Base-by-base conservation (phyloP, 2,329 filamentous ascomycete species). In the Diaporthe sp. region DNA sequence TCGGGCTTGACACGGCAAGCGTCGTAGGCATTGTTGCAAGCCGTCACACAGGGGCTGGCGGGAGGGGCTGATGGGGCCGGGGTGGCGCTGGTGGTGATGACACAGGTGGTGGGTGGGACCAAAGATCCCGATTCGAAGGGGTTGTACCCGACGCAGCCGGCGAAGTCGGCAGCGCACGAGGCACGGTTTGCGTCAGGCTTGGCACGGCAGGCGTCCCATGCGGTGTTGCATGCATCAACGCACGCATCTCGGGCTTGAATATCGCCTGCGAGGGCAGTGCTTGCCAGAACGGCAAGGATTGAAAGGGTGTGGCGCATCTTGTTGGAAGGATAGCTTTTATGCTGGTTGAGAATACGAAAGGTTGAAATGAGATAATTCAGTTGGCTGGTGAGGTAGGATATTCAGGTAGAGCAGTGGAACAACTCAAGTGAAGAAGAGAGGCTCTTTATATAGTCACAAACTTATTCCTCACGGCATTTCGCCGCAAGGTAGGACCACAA, bases 251-350 rank as follows among this genome's bases (percentile, higher is more conserved):
- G 61, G 19, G 42, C 25, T 49, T 49, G 42, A 8, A 67, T 49
- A 3, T 67, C 42, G 42, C 61, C 61, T 49, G 61, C 61, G 10
- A 67, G 28, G 2, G 61, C 28, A n/a, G 42, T 49, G 61, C 25
- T 67, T 44, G 61, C 61, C 42, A 67, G 61, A 10, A 49, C 42
- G 61, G 61, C 61, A 3, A 67, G 25, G 12, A 49, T 67, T 49
- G 61, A 67, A 37, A 67, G 8, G 25, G 42, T 49, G 42, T 49
- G 4, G 28, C 61, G 61, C 61, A 67, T 67, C 10, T 67, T 67
- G 61, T 37, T 28, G 61, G 4, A 28, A 34, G 28, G 19, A 6
- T 34, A 34, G 8, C 4, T 31, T 46, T 4, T 46, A 17, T 61
- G n/a, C 28, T 49, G 19, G 17, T 2, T 4, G 42, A 49, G 61